Base-by-base conservation (phyloP, 1,139 yeast genomes). In the Protomyces inundatus region DNA sequence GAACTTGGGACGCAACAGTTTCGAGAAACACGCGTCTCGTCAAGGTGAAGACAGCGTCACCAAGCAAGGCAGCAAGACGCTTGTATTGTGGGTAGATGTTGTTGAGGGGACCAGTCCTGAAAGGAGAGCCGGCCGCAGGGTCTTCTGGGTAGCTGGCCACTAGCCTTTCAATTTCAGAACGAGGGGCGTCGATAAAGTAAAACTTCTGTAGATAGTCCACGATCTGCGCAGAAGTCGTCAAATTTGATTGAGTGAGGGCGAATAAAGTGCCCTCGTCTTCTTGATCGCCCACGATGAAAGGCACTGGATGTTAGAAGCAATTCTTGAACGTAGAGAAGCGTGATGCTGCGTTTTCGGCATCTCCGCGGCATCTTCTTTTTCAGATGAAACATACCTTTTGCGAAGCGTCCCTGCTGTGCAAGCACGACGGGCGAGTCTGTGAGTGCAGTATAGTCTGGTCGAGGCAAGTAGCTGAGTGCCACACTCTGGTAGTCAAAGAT, bases 61-160 rank as follows among this genome's bases (percentile, higher is more conserved):
- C 54, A 30, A 50, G 54, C 54, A 50, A 7, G 5, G 54, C 54
- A 50, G 54, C 54, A 12, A 50, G 54, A 5, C 37, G 35, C 37
- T 50, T 50, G 54, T 23, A 50, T n/a, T 50, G 35, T 1, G 54
- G 54, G 54, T 50, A 50, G 54, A 50, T 12, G 36, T 23, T 23
- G 37, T 50, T 50, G 37, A 50, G 54, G 3, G 34, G 32, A 14
- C 54, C 54, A 32, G 54, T 50, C 6, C 34, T 12, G 54, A 50
- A 50, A 10, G 54, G 54, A 6, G 54, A 50, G 32, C 54, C 54
- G 9, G 32, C 37, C 5, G 54, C 12, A 33, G 34, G 32, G 14
- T 30, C 35, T 10, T 50, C 54, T 6, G 54, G 54, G 37, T 50
- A 50, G 37, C n/a, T n/a, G 16, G 32, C 37, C 37, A 50, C 54